A percentile compares a stretch with the other conserved stretches of the same genome.
Conservation (phyloP, 495 filamentous ascomycete genomes). For the Aspergillus egyptiacus region DNA sequence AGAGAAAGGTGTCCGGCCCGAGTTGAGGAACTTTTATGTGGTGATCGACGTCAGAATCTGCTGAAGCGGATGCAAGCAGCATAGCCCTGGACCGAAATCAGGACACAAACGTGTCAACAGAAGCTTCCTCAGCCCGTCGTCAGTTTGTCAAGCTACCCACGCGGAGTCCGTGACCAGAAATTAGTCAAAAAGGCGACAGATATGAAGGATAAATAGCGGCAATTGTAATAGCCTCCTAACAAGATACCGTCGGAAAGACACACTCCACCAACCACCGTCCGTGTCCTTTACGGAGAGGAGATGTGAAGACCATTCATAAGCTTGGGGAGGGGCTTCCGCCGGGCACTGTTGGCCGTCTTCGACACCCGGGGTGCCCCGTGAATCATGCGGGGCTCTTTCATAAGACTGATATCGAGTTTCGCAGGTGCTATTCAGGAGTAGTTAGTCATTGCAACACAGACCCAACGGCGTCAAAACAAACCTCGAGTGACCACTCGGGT, state of each 20-base stretch:
- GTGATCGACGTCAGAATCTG: not conserved
- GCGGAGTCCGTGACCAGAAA: slow-evolving; percentile 4
- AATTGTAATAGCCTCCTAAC: slow-evolving; percentile 8
- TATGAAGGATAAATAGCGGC: slow-evolving; percentile 14
- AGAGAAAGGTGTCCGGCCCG: slow-evolving; percentile 4
- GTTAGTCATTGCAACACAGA: slow-evolving; percentile 15
- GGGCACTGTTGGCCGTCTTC: slow-evolving; percentile 51
- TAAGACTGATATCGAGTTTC: slow-evolving; percentile 75
- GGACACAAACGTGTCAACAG: too few relatives aligned
- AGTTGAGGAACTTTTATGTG: slow-evolving; percentile 3
- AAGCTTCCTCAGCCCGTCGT: not conserved
- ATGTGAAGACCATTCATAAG: slow-evolving; percentile 52
- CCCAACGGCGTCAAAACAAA: slow-evolving; percentile 28
- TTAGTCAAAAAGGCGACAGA: slow-evolving; percentile 6
- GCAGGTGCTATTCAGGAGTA: slow-evolving; percentile 56
- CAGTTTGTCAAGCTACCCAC: slow-evolving; percentile 4
- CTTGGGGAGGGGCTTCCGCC: slow-evolving; percentile 70
- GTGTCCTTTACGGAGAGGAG: slow-evolving; percentile 30
- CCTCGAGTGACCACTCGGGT: slow-evolving; percentile 51
- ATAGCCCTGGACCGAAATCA: too few relatives aligned
- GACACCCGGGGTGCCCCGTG: slow-evolving; percentile 66
- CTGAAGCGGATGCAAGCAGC: too few relatives aligned
- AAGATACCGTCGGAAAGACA: slow-evolving; percentile 8
- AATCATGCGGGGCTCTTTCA: slow-evolving; percentile 80
- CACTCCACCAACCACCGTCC: slow-evolving; percentile 18